Evolutionary conservation across 495 filamentous ascomycete genomes (phyloP).

Genomic region (Neurospora tetraspora): DNA sequence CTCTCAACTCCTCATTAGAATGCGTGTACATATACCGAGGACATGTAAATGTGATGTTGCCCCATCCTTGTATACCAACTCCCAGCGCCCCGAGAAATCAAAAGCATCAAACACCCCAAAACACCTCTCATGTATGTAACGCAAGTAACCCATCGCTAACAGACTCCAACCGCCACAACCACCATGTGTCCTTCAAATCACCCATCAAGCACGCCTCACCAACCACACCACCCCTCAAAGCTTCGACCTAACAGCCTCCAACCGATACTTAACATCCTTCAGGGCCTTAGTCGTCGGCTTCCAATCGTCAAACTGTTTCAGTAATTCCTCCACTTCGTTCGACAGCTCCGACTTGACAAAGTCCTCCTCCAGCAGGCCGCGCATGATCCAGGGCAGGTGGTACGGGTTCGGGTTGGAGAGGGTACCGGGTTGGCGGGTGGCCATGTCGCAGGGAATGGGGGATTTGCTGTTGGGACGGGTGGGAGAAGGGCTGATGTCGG

Average conservation of each 20-base stretch:
- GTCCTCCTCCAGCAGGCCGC: slow-evolving; percentile 86
- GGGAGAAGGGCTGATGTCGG: slow-evolving; percentile 38
- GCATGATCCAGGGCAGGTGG: slow-evolving; percentile 86
- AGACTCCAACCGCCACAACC: not conserved
- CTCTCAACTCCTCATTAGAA: not conserved
- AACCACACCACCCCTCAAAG: slow-evolving; percentile 33
- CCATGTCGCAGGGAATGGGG: slow-evolving; percentile 2
- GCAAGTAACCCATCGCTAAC: not conserved
- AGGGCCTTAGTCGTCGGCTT: slow-evolving; percentile 78
- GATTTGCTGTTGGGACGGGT: slow-evolving; percentile 25
- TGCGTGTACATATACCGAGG: not conserved
- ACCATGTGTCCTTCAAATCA: not conserved
- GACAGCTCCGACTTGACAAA: slow-evolving; percentile 71
- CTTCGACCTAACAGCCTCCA: slow-evolving; percentile 86
- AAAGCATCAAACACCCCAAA: not conserved
- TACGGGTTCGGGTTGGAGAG: slow-evolving; percentile 61
- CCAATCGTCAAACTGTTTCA: slow-evolving; percentile 90
- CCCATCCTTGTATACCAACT: not conserved
- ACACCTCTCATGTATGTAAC: not conserved
- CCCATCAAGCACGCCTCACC: not conserved
- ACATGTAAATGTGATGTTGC: not conserved
- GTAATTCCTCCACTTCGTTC: slow-evolving; percentile 65
- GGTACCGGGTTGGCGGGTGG: slow-evolving; percentile 24
- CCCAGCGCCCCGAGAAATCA: not conserved
- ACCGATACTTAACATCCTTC: slow-evolving; percentile 90